Conservation (phyloP, 2,329 filamentous ascomycete genomes). For the Trichophyton rubrum region DNA sequence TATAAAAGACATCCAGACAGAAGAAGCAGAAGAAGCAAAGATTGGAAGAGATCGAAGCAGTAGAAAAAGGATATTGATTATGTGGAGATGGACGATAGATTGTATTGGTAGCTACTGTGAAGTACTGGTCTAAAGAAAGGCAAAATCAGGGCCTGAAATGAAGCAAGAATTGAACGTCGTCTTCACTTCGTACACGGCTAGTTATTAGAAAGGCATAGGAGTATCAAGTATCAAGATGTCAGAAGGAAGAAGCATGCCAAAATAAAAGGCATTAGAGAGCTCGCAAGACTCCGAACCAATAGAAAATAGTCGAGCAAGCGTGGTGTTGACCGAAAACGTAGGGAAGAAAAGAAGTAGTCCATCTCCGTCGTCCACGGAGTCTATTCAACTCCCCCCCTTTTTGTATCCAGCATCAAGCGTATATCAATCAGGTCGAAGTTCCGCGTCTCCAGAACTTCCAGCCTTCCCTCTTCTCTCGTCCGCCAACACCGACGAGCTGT, state of each 20-base stretch:
- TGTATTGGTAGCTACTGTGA: not conserved
- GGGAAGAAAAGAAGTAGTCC: not conserved
- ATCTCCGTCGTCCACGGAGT: not conserved
- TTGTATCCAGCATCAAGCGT: not conserved
- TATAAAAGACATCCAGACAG: not conserved
- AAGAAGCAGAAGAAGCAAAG: not conserved
- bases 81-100: not conserved
- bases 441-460: conserved; percentile 70
- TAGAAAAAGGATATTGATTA: not conserved
- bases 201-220: not conserved
- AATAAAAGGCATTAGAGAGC: not conserved
- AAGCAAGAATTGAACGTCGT: not conserved
- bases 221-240: not conserved
- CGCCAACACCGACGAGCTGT: conserved; percentile 67
- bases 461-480: conserved; percentile 56
- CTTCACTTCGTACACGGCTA: not conserved
- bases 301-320: not conserved
- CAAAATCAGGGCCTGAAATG: not conserved
- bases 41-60: too few relatives aligned
- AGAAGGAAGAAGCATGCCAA: not conserved
- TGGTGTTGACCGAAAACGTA: not conserved
- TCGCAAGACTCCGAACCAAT: not conserved
- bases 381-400: too few relatives aligned
- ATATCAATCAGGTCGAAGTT: not conserved
- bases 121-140: not conserved